Conservation (phyloP, 257 asterid species). For the Solanum sejunctum region DNA sequence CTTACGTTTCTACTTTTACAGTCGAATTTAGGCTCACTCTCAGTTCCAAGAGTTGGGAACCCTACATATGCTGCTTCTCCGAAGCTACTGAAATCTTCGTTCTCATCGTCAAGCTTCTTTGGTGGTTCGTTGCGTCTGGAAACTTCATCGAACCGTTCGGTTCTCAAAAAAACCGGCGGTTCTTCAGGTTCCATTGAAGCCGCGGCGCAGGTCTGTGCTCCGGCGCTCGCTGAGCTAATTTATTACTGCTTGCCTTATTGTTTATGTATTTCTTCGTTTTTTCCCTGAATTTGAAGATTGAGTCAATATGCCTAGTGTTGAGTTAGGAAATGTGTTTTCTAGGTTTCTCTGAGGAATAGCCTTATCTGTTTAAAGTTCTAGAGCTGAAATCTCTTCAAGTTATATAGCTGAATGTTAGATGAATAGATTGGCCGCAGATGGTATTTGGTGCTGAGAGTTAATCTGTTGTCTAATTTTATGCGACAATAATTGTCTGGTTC, state of each 20-base stretch:
- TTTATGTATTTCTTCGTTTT: background rate
- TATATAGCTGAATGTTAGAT: background rate
- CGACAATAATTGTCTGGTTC: background rate
- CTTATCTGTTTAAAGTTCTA: background rate
- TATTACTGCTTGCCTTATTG: background rate
- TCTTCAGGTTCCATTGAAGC: slow-evolving; percentile 40
- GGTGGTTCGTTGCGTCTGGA: slow-evolving; percentile 40
- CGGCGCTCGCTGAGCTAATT: background rate
- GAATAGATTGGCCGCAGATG: background rate
- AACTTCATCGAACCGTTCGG: slow-evolving; percentile 6
- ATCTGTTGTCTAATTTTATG: background rate
- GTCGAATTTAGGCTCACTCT: slow-evolving; percentile 51
- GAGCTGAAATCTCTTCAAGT: background rate
- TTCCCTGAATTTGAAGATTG: background rate
- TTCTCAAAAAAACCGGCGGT: slow-evolving; percentile 12
- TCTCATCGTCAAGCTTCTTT: slow-evolving; percentile 34
- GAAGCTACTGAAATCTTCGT: slow-evolving; percentile 19
- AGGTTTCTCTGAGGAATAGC: background rate
- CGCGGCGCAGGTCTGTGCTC: slow-evolving; percentile 39
- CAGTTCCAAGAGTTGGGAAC: slow-evolving; percentile 27
- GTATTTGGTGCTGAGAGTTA: background rate
- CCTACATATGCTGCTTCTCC: slow-evolving; percentile 19
- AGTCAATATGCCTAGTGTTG: background rate
- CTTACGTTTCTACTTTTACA: slow-evolving; percentile 7
- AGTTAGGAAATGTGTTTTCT: background rate